Base-by-base conservation (phyloP, 306 rosid genomes). In the Fragaria vesca region DNA sequence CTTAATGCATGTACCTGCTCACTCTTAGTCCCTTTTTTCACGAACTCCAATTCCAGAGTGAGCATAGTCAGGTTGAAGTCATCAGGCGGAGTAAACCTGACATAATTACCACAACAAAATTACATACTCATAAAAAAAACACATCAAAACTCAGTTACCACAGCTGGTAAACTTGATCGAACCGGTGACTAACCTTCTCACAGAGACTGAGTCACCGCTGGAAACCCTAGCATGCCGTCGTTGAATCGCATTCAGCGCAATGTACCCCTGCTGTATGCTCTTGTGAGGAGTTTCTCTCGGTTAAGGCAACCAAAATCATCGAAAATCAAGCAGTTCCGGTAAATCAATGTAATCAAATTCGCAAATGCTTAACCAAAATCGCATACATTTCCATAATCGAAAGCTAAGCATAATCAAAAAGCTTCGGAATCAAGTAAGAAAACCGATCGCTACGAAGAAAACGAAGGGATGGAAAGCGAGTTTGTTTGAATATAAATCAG, bases 221-320 rank as follows among this genome's bases (percentile, higher is more conserved):
- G 99, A 95, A 83, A 95, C 96, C 69, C 74, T 91, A 46, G 86
- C 94, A 85, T 91, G 79, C 3, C 97, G 90, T 72, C 99, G 91
- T 66, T 95, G 99, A 74, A 91, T 91, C 12, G 96, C 84, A 85
- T 95, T 95, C 52, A 95, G 86, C 54, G 96, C 97, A 70, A 95
- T 86, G 38, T 88, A 78, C 24, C 93, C 98, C 43, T 52, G 79
- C 60, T 83, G 76, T 75, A 95, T 58, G 87, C 62, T 88, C 67
- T 81, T 89, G 61, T 95, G 98, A 80, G 89, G 76, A 75, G 99
- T 95, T 83, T 73, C 65, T 81, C 84, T 78, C 82, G 63, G 90
- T 95, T 84, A 95, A 95, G 91, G 75, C 30, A 67, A 75, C 88
- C 78, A 80, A 77, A 81, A 76, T 24, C 72, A n/a, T 60, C 12